A percentile compares a stretch with the other conserved stretches of the same genome.
These are phyloP conservation scores for Monosporascus sp. DNA, from an alignment of 2,329 filamentous ascomycete species.

Conservation along the genomic window DNA sequence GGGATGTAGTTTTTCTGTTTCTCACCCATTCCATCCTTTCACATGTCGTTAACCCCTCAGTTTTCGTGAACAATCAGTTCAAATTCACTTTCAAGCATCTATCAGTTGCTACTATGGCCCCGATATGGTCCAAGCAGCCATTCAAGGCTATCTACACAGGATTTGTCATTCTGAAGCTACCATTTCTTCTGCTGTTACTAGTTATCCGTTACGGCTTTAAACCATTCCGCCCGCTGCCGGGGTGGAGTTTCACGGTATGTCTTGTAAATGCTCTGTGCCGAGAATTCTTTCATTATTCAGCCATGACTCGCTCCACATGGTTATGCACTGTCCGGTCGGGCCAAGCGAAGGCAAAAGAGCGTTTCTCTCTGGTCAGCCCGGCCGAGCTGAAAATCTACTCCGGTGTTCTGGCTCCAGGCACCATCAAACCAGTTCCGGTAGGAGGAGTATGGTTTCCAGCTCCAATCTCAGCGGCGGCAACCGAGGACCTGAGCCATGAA, in stretches of 20 bases:
- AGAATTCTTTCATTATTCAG: constrained; percentile 2
- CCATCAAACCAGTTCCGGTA: constrained; percentile 5
- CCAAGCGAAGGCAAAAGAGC: constrained; percentile 5
- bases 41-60: too few species aligned
- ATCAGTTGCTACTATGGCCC: constrained; percentile 5
- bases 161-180: background rate
- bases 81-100: too few species aligned
- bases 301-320: background rate
- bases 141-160: constrained; percentile 9
- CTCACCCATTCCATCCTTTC: too few species aligned
- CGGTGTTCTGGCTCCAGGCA: background rate
- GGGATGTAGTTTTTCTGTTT: too few species aligned
- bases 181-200: constrained; percentile 2
- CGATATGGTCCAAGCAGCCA: constrained; percentile 10
- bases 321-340: constrained; percentile 2
- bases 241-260: constrained; percentile 9
- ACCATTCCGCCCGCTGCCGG: constrained; percentile 6
- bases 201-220: constrained; percentile 4
- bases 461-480: background rate
- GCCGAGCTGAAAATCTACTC: constrained; percentile 1
- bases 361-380: constrained; percentile 2
- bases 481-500: constrained; percentile 2
- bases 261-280: constrained; percentile 2
- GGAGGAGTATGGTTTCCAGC: constrained; percentile 15
- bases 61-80: too few species aligned